Percentiles rank a stretch among this genome's conserved stretches.
These are phyloP conservation scores for Colletotrichum brevisporum DNA, from an alignment of 2,329 filamentous ascomycete species.

Conservation along the genomic window DNA sequence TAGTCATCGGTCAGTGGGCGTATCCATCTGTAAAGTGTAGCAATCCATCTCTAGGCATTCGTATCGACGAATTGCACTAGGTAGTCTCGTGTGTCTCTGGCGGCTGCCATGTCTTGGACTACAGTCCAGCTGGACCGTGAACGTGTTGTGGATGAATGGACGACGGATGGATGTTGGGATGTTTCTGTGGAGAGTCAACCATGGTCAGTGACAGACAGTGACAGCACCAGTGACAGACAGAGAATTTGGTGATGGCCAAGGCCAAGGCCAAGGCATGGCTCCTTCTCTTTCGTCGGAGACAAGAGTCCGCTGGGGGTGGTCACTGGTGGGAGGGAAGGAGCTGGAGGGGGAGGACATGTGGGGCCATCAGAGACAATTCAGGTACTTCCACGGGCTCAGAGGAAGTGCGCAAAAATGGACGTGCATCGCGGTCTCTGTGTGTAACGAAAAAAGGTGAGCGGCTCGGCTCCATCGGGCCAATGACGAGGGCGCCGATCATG, in stretches of 20 bases:
- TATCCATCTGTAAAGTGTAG: no score
- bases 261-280: no score
- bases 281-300: constrained; percentile 22
- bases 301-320: constrained; percentile 10
- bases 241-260: no score
- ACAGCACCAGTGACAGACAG: no score
- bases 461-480: constrained; percentile 35
- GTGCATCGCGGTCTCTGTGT: constrained; percentile 16
- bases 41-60: no score
- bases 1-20: neutral
- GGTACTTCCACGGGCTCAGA: neutral
- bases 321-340: neutral
- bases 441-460: constrained; percentile 35
- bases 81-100: no score
- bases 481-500: constrained; percentile 37
- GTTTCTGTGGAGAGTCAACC: no score
- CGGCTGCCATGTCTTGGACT: no score
- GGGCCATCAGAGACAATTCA: neutral
- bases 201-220: no score
- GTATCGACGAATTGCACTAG: no score
- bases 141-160: no score
- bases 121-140: neutral
- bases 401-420: constrained; percentile 3
- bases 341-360: neutral
- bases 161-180: no score